Evolutionary conservation across 2,329 filamentous ascomycete species (phyloP).

Genomic region (Aspergillus sp.): DNA sequence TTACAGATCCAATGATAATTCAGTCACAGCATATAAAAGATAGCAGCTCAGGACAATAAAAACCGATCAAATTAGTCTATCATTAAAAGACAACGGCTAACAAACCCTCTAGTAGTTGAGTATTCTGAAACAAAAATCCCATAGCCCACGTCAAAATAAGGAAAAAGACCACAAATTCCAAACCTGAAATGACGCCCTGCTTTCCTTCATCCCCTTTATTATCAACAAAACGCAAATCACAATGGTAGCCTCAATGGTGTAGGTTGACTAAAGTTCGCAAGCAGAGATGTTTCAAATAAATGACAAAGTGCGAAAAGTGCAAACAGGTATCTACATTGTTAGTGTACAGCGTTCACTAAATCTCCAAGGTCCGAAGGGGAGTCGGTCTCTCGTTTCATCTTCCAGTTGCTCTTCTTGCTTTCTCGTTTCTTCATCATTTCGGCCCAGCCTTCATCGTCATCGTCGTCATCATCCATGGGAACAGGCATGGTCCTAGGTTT

Average conservation of each 20-base stretch:
- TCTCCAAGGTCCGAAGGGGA: constrained; percentile 24
- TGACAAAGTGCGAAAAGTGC: background rate
- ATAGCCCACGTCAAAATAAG: background rate
- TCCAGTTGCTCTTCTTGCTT: constrained; percentile 42
- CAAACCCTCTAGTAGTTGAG: background rate
- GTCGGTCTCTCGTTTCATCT: constrained; percentile 31
- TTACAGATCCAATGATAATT: no score
- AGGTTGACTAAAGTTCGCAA: no score
- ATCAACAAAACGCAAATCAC: no score
- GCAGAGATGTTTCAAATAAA: background rate
- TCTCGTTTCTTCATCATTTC: constrained; percentile 44
- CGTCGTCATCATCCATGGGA: constrained; percentile 33
- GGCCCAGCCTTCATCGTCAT: constrained; percentile 44
- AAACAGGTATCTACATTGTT: constrained; percentile 6
- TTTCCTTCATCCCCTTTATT: no score
- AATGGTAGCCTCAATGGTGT: no score
- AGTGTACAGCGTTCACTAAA: constrained; percentile 31
- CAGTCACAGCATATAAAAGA: no score
- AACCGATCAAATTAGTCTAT: no score
- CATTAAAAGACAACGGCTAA: no score
- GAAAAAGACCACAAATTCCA: no score
- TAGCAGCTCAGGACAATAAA: no score
- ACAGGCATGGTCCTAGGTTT: constrained; percentile 8
- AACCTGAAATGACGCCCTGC: no score
- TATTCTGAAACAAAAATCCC: background rate